These are phyloP conservation scores for Pythium chondricola DNA, from an alignment of 352 stramenopile genomes.

Conservation along the genomic window DNA sequence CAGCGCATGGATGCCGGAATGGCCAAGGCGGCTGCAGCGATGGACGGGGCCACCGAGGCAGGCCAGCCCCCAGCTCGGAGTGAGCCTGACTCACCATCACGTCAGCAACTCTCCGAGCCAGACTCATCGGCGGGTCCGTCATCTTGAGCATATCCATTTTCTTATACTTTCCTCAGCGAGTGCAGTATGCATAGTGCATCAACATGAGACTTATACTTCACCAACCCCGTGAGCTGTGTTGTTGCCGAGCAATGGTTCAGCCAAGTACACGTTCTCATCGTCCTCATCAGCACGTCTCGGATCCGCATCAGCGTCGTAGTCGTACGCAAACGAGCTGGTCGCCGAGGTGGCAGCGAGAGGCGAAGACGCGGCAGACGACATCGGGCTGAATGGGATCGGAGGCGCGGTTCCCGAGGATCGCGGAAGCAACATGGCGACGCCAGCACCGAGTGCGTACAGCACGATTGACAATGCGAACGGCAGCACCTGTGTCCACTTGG, in stretches of 20 bases:
- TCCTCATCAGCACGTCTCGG: conserved; percentile 19
- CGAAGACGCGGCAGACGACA: conserved; percentile 37
- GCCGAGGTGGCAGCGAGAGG: conserved; percentile 10
- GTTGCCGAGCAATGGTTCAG: conserved; percentile 37
- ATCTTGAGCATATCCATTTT: no score
- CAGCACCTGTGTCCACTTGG: conserved; percentile 35
- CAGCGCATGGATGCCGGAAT: conserved; percentile 19
- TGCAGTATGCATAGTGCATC: no score
- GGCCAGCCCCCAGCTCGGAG: no score
- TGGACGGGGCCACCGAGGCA: not conserved
- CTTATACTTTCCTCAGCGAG: no score
- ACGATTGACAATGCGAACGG: conserved; percentile 53
- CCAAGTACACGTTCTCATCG: conserved; percentile 29
- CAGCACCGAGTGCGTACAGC: conserved; percentile 41
- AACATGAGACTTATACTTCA: conserved; percentile 4
- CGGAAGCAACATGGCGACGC: conserved; percentile 40
- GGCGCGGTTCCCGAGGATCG: conserved; percentile 13
- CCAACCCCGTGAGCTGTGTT: not conserved
- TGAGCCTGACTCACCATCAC: no score
- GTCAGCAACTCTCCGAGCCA: no score
- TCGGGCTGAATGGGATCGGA: conserved; percentile 36
- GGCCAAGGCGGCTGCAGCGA: conserved; percentile 6
- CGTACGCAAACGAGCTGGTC: conserved; percentile 7
- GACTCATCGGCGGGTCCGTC: no score
- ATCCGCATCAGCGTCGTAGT: conserved; percentile 16